Base-by-base conservation (phyloP, 192 early-diverging fungal species). In the Coemansia sp. region DNA sequence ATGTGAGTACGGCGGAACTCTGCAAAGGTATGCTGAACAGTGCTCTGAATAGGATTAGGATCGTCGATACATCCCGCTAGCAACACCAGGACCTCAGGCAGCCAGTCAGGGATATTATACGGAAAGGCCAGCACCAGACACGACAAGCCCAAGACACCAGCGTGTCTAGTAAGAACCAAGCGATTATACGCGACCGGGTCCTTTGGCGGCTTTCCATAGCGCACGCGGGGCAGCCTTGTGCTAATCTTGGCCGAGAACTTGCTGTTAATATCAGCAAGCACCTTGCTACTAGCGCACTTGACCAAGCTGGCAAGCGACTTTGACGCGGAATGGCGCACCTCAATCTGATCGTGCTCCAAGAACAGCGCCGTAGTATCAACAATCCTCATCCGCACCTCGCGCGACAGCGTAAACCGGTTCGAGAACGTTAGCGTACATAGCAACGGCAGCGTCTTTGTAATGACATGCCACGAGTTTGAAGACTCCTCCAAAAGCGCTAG, bases 1-100 rank as follows among this genome's bases (percentile, higher is more conserved):
- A 93, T 92, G 69, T 98, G 96, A 5, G 96, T 98, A 56, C 96
- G 82, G 67, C 91, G 85, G 70, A 98, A 98, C 66, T 98, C 95
- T 5, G 94, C 88, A 87, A 97, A 96, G 22, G 89, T 90, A 56
- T 89, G 90, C 63, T 90, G 86, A 4, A 96, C 91, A 3, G 96
- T 92, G 6, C 89, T 87, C 78, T 87, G 86, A 65, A 98, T 92
- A 2, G 95, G 93, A 10, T 87, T 88, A 9, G 92, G 92, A 64
- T 96, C 94, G 22, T 88, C 89, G 34, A 92, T 89, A 77, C 90
- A 95, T 11, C 74, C 70, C 6, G 94, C 86, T 24, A 98, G 72
- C 64, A 74, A 69, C 20, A 94, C 91, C 67, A 98, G 85, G 16
- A 94, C 88, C 44, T 84, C 81, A 3, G 97, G 97, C 88, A 98